These are phyloP conservation scores for Candida dajiaensis DNA, from an alignment of 805 yeast species.

Conservation along the genomic window DNA sequence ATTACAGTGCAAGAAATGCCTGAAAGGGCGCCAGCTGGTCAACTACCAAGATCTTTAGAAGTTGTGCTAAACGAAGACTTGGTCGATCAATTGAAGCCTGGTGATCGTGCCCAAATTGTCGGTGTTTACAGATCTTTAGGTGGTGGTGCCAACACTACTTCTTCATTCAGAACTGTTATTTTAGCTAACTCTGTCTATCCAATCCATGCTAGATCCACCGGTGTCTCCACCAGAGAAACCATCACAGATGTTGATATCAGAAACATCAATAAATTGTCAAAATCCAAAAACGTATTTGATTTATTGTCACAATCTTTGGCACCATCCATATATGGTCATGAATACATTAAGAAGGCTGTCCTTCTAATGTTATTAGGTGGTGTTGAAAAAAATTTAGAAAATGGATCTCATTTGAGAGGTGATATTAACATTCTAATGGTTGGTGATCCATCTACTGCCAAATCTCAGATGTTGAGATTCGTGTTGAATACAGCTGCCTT, in stretches of 20 bases:
- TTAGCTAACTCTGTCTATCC: conserved; percentile 88
- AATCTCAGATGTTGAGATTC: conserved; percentile 90
- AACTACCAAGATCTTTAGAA: conserved; percentile 88
- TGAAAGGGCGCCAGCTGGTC: conserved; percentile 96
- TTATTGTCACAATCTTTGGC: conserved; percentile 82
- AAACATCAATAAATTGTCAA: conserved; percentile 74
- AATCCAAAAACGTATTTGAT: conserved; percentile 67
- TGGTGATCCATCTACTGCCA: conserved; percentile 98
- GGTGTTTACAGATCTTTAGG: conserved; percentile 94
- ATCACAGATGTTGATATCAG: conserved; percentile 80
- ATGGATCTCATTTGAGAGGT: conserved; percentile 97
- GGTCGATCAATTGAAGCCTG: conserved; percentile 90
- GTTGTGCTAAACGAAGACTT: conserved; percentile 91
- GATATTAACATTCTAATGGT: conserved; percentile 95
- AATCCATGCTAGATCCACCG: conserved; percentile 80
- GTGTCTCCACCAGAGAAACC: conserved; percentile 63
- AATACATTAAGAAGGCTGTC: conserved; percentile 85
- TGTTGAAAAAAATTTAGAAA: conserved; percentile 84
- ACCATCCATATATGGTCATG: conserved; percentile 94
- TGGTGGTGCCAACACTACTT: conserved; percentile 46
- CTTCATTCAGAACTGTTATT: conserved; percentile 77
- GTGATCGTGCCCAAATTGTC: conserved; percentile 89
- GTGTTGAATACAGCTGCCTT: conserved; percentile 91
- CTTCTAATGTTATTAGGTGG: conserved; percentile 90
- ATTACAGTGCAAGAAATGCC: conserved; percentile 96